A percentile compares a stretch with the other conserved stretches of the same genome.
Evolutionary conservation across 305 asterid genomes (phyloP).

Genomic region (Lippia alba): DNA sequence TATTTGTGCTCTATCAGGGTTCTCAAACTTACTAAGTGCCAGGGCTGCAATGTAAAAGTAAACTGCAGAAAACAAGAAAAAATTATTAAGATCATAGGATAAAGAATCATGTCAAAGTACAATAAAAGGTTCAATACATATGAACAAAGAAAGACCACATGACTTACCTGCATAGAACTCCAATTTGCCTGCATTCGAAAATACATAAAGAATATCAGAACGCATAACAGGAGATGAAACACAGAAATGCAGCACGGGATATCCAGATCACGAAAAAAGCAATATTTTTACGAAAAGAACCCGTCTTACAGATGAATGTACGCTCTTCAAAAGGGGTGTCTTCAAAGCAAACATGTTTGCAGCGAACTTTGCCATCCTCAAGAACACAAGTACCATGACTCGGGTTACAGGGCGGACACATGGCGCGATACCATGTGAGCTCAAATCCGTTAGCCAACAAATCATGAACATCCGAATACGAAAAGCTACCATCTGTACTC

Average conservation of each 20-base stretch:
- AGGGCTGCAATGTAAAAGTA: constrained; percentile 25
- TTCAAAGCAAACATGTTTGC: constrained; percentile 44
- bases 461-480: constrained; percentile 40
- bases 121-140: neutral
- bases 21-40: constrained; percentile 36
- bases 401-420: constrained; percentile 38
- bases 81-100: constrained; percentile 1
- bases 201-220: constrained; percentile 15
- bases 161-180: constrained; percentile 39
- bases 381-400: constrained; percentile 32
- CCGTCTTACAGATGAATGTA: constrained; percentile 39
- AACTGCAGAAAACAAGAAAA: constrained; percentile 26
- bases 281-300: neutral
- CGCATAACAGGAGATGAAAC: too few relatives aligned
- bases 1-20: neutral
- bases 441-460: constrained; percentile 40
- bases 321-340: constrained; percentile 35
- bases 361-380: constrained; percentile 34
- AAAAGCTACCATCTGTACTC: constrained; percentile 5
- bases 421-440: constrained; percentile 33
- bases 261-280: too few relatives aligned
- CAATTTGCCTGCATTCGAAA: constrained; percentile 45
- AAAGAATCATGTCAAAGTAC: neutral
- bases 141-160: neutral
- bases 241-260: too few relatives aligned